Conservation (phyloP, 768 basidiomycete genomes). For the Nidula microcarpa region DNA sequence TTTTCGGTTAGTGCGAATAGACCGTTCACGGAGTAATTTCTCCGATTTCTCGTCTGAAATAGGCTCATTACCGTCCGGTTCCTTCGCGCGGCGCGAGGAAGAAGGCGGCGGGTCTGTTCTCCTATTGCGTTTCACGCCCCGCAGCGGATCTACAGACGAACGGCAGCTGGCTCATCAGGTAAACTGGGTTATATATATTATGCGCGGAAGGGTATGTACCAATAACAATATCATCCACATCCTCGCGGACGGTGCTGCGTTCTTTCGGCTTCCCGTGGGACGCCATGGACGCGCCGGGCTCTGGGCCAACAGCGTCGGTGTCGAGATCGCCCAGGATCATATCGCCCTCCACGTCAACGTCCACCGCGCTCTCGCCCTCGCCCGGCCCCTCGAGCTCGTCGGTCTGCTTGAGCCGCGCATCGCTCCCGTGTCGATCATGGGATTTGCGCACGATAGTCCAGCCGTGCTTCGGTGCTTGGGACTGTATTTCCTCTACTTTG, state of each 20-base stretch:
- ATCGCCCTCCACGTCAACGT: conserved; percentile 71
- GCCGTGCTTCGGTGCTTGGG: conserved; percentile 48
- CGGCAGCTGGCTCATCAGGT: conserved; percentile 20
- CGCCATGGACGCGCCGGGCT: conserved; percentile 13
- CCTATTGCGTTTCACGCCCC: conserved; percentile 43
- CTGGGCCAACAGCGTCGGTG: conserved; percentile 35
- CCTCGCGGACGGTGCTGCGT: conserved; percentile 48
- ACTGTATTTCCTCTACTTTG: conserved; percentile 32
- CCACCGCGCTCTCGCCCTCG: conserved; percentile 31
- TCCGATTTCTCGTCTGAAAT: conserved; percentile 41
- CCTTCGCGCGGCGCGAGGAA: conserved; percentile 20
- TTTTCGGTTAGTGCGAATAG: conserved; percentile 73
- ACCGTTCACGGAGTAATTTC: conserved; percentile 68
- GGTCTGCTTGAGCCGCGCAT: conserved; percentile 9
- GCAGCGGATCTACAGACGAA: conserved; percentile 50
- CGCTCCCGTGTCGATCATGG: conserved; percentile 17
- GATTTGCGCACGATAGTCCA: conserved; percentile 73
- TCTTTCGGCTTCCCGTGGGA: conserved; percentile 38
- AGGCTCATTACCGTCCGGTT: conserved; percentile 14
- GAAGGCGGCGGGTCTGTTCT: conserved; percentile 26
- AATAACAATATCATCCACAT: conserved; percentile 72
- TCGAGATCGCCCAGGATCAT: conserved; percentile 79
- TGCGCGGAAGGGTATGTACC: conserved; percentile 43
- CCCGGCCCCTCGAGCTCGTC: conserved; percentile 14
- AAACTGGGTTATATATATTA: conserved; percentile 6